Conservation (phyloP, 2,329 filamentous ascomycete genomes). For the Ascochyta clinopodiicola region DNA sequence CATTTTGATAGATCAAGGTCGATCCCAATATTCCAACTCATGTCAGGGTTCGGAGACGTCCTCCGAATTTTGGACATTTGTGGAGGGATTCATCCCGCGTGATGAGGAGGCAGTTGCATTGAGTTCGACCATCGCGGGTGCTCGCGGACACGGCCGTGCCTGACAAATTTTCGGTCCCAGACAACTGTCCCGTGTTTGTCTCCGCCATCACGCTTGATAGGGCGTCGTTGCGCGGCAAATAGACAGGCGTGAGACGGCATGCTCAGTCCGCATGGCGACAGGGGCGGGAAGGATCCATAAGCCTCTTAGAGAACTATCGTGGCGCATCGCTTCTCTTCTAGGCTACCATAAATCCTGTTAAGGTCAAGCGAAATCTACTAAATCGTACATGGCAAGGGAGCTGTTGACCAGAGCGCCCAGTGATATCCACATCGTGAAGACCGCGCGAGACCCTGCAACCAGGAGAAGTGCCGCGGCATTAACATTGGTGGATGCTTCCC, state of each 20-base stretch:
- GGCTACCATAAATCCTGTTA: background rate
- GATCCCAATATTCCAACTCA: constrained; percentile 9
- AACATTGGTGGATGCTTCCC: background rate
- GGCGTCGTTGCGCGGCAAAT: background rate
- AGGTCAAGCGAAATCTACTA: constrained; percentile 1
- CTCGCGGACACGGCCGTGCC: constrained; percentile 6
- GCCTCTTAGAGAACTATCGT: constrained; percentile 4
- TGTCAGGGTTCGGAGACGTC: background rate
- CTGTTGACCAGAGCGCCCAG: background rate
- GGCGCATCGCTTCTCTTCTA: background rate
- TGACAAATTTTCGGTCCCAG: constrained; percentile 10
- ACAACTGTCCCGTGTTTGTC: background rate
- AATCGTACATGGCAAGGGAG: background rate
- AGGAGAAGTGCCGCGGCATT: constrained; percentile 17
- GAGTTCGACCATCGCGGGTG: constrained; percentile 9
- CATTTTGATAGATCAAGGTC: background rate
- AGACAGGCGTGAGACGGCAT: constrained; percentile 1
- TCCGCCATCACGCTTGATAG: background rate
- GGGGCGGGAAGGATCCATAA: constrained; percentile 18
- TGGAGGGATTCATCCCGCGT: background rate
- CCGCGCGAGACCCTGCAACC: constrained; percentile 8
- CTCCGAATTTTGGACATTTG: background rate
- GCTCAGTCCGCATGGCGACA: constrained; percentile 15
- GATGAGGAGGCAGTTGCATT: background rate
- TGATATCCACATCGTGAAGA: constrained; percentile 15